phyloP scores from a whole-genome alignment of 73 alveolate genomes.

The Effrenium voratum region DNA sequence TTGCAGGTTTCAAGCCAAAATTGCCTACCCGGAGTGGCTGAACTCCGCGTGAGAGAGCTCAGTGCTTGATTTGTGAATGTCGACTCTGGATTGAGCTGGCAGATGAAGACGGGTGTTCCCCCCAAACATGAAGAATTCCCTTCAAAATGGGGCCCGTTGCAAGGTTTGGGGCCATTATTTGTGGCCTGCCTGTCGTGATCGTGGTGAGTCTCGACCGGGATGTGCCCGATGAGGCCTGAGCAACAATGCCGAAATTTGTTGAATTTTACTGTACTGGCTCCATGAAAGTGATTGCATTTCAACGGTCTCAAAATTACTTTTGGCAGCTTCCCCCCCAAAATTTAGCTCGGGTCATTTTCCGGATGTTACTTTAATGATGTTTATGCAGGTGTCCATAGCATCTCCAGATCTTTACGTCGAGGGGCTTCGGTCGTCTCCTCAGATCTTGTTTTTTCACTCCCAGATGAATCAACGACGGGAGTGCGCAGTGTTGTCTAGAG shows the following conservation, averaged over 20 bases:
- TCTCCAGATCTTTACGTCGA: conserved; percentile 66
- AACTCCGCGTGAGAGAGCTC: conserved; percentile 47
- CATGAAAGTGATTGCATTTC: no score
- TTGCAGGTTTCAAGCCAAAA: conserved; percentile 26
- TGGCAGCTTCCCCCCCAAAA: no score
- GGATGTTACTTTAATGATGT: neutral
- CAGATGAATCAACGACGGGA: neutral
- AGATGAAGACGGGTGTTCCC: neutral
- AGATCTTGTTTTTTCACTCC: neutral
- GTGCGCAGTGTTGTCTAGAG: neutral
- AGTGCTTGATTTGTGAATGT: no score
- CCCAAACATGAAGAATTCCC: neutral
- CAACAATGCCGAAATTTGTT: no score
- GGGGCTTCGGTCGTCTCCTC: conserved; percentile 81
- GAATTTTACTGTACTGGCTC: no score
- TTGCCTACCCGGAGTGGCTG: conserved; percentile 90
- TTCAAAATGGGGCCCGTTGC: neutral
- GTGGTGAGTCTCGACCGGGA: conserved; percentile 78
- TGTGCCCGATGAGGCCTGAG: conserved; percentile 64
- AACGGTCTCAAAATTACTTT: no score
- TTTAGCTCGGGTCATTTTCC: neutral
- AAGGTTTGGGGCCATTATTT: conserved; percentile 61
- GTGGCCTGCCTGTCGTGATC: conserved; percentile 87
- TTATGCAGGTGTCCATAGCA: conserved; percentile 47
- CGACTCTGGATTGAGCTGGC: no score